A percentile compares a stretch with the other conserved stretches of the same genome.
Evolutionary conservation across 306 rosid species (phyloP).

Genomic region (Echinosophora koreensis): DNA sequence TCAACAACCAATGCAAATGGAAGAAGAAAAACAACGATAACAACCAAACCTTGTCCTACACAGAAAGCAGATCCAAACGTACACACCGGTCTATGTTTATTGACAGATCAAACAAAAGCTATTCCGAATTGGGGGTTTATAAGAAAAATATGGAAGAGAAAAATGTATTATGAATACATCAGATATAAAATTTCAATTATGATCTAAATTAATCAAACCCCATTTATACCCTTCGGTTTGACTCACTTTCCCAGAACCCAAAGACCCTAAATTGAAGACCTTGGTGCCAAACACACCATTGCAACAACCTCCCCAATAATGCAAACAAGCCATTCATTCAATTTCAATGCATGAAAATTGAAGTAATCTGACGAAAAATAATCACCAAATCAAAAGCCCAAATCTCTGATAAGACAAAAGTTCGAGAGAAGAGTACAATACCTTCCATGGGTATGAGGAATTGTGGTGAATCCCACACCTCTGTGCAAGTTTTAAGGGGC

Average conservation of each 20-base stretch:
- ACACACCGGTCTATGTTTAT: constrained; percentile 11
- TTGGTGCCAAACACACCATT: constrained; percentile 37
- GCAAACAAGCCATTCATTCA: constrained; percentile 50
- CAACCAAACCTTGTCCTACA: constrained; percentile 28
- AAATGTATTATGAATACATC: constrained; percentile 27
- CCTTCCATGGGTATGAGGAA: constrained; percentile 78
- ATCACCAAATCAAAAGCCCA: constrained; percentile 53
- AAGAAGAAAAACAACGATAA: constrained; percentile 9
- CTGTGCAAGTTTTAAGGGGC: constrained; percentile 43
- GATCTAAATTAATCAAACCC: constrained; percentile 50
- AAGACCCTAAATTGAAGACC: constrained; percentile 47
- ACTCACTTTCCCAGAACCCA: constrained; percentile 51
- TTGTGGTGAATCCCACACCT: constrained; percentile 37
- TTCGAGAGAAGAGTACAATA: constrained; percentile 45
- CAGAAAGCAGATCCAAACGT: constrained; percentile 41
- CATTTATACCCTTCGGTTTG: constrained; percentile 43
- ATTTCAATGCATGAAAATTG: constrained; percentile 43
- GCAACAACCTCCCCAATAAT: constrained; percentile 47
- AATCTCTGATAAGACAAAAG: constrained; percentile 44
- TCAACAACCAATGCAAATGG: constrained; percentile 20
- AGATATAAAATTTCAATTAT: constrained; percentile 20
- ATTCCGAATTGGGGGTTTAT: constrained; percentile 26
- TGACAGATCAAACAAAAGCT: constrained; percentile 25
- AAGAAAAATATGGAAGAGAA: constrained; percentile 25
- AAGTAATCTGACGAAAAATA: constrained; percentile 42